These are phyloP conservation scores for Rhodomyrtus psidioides DNA, from an alignment of 441 rosid genomes.

Conservation along the genomic window DNA sequence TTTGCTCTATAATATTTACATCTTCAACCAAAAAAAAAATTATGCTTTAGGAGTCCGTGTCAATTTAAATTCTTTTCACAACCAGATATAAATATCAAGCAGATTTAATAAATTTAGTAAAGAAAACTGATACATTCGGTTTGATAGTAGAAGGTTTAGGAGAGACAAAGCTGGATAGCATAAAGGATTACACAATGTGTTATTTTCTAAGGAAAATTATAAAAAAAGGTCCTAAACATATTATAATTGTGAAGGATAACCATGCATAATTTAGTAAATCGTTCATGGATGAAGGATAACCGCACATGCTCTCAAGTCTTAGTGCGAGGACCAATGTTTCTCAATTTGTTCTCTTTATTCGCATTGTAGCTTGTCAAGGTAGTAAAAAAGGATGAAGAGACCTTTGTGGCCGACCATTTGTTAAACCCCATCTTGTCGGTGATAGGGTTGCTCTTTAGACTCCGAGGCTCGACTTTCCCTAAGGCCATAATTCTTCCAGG, in stretches of 20 bases:
- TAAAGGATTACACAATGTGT: background rate
- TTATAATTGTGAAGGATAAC: no score
- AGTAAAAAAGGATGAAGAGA: background rate
- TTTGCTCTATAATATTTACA: no score
- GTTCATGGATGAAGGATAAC: no score
- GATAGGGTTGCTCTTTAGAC: background rate
- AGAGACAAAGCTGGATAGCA: background rate
- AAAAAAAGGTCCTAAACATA: no score
- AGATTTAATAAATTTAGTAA: background rate
- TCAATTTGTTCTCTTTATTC: background rate
- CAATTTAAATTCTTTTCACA: background rate
- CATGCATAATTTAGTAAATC: no score
- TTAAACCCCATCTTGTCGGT: background rate
- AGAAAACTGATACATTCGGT: background rate
- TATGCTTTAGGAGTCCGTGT: background rate
- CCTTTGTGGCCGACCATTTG: background rate
- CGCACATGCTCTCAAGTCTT: background rate
- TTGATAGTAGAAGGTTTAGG: background rate
- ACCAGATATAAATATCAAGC: background rate
- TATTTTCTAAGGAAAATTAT: background rate
- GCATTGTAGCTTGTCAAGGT: background rate
- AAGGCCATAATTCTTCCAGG: background rate
- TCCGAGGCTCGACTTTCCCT: background rate
- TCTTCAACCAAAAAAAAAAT: no score
- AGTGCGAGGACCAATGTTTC: background rate